phyloP scores from a whole-genome alignment of 352 stramenopile species.

The Globisporangium barbulae region DNA sequence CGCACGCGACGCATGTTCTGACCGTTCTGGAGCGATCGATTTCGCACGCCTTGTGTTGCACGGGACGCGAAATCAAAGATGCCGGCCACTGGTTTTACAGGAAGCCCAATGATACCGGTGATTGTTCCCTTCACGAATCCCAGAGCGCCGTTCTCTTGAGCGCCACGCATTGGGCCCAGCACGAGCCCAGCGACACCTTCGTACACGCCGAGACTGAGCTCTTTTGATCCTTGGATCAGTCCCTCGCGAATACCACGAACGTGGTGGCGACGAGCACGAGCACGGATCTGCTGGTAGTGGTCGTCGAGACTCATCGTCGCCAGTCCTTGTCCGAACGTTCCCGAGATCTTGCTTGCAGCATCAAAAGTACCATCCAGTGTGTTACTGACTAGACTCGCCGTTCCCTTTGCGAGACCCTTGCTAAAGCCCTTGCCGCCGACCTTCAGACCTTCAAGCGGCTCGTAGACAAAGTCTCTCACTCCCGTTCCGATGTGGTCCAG shows the following conservation, averaged over 20 bases:
- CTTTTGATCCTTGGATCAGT: slow-evolving; percentile 79
- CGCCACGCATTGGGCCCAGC: slow-evolving; percentile 78
- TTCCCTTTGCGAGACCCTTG: slow-evolving; percentile 83
- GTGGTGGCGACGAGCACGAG: slow-evolving; percentile 68
- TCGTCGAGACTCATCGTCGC: slow-evolving; percentile 85
- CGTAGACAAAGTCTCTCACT: slow-evolving; percentile 96
- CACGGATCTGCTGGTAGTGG: slow-evolving; percentile 85
- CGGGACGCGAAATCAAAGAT: slow-evolving; percentile 90
- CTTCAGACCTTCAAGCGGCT: slow-evolving; percentile 92
- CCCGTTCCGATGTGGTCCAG: slow-evolving; percentile 95
- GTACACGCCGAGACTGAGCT: slow-evolving; percentile 81
- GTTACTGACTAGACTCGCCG: slow-evolving; percentile 84
- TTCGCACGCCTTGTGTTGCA: slow-evolving; percentile 81
- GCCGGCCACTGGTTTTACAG: slow-evolving; percentile 82
- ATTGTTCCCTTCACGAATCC: slow-evolving; percentile 86
- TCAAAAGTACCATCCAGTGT: slow-evolving; percentile 87
- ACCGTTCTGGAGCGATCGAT: slow-evolving; percentile 76
- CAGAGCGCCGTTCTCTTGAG: slow-evolving; percentile 72
- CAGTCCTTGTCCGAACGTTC: slow-evolving; percentile 84
- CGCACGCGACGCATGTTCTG: slow-evolving; percentile 78
- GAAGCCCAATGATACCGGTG: slow-evolving; percentile 83
- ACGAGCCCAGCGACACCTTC: slow-evolving; percentile 83
- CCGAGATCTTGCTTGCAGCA: slow-evolving; percentile 85
- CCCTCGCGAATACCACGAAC: slow-evolving; percentile 79
- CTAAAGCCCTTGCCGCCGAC: slow-evolving; percentile 85